Percentiles rank a stretch among this genome's conserved stretches.
phyloP scores from a whole-genome alignment of 2,329 filamentous ascomycete genomes.

The Fusarium heterosporum region DNA sequence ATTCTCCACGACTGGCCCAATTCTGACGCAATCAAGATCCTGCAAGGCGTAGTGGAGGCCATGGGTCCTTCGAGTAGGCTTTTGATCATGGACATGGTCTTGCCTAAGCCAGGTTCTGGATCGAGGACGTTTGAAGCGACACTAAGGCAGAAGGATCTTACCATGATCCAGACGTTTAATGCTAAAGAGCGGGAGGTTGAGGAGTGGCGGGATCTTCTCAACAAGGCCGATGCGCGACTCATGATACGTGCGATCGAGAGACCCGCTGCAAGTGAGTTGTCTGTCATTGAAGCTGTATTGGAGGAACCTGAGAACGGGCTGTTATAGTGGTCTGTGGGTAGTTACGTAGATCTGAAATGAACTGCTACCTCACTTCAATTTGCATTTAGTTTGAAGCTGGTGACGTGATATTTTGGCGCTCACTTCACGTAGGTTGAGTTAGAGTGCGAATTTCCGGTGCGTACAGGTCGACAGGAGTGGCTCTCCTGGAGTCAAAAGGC shows the following conservation, averaged over 20 bases:
- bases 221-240: conserved; percentile 8
- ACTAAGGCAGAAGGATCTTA: conserved; percentile 34
- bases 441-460: too few species aligned
- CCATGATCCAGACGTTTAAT: conserved; percentile 42
- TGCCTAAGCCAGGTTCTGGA: conserved; percentile 28
- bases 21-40: conserved; percentile 49
- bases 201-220: conserved; percentile 25
- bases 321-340: background rate
- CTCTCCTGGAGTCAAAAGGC: too few species aligned
- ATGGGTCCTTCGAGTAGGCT: conserved; percentile 15
- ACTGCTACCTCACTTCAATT: too few species aligned
- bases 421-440: too few species aligned
- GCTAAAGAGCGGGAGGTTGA: conserved; percentile 22
- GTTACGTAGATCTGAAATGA: background rate
- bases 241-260: conserved; percentile 20
- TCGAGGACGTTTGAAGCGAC: conserved; percentile 12
- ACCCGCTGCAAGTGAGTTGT: conserved; percentile 30
- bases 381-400: too few species aligned
- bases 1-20: conserved; percentile 54
- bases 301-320: background rate
- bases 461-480: too few species aligned
- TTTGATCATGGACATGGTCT: conserved; percentile 41
- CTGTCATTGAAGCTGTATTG: conserved; percentile 22
- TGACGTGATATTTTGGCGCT: too few species aligned
- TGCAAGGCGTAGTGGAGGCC: conserved; percentile 27